Conservation (phyloP, 306 rosid species). For the Prunus dulcis region DNA sequence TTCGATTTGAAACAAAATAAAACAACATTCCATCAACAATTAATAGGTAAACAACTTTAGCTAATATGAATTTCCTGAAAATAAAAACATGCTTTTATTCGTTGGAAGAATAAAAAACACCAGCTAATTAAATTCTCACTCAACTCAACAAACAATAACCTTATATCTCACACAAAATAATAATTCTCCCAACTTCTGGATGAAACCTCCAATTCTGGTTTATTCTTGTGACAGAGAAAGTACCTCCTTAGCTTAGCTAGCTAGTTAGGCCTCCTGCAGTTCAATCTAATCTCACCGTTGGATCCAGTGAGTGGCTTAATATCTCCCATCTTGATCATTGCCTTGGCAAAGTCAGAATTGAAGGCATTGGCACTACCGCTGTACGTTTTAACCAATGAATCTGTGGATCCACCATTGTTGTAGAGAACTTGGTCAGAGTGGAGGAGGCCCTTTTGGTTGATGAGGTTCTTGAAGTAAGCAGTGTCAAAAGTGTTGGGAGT, state of each 20-base stretch:
- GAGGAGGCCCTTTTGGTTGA: slow-evolving; percentile 59
- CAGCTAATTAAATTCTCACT: neutral
- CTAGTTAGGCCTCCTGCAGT: slow-evolving; percentile 48
- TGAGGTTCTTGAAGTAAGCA: slow-evolving; percentile 55
- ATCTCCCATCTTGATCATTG: slow-evolving; percentile 81
- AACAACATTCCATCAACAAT: neutral
- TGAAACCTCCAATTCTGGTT: neutral
- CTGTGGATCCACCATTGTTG: slow-evolving; percentile 61
- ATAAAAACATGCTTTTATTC: neutral
- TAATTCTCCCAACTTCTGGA: neutral
- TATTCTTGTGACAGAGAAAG: neutral
- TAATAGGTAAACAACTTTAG: neutral
- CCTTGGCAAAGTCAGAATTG: slow-evolving; percentile 46
- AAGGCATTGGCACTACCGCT: slow-evolving; percentile 32
- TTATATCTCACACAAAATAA: neutral
- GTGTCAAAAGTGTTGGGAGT: slow-evolving; percentile 59
- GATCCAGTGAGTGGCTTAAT: slow-evolving; percentile 67
- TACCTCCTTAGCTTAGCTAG: too few relatives aligned
- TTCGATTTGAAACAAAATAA: too few relatives aligned
- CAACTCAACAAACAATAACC: neutral
- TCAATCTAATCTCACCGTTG: slow-evolving; percentile 66
- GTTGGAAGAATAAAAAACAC: neutral
- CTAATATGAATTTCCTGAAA: neutral
- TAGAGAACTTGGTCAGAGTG: slow-evolving; percentile 64
- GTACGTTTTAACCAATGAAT: slow-evolving; percentile 53